Evolutionary conservation across 2,329 filamentous ascomycete genomes (phyloP).

Genomic region (Diaporthe citri): DNA sequence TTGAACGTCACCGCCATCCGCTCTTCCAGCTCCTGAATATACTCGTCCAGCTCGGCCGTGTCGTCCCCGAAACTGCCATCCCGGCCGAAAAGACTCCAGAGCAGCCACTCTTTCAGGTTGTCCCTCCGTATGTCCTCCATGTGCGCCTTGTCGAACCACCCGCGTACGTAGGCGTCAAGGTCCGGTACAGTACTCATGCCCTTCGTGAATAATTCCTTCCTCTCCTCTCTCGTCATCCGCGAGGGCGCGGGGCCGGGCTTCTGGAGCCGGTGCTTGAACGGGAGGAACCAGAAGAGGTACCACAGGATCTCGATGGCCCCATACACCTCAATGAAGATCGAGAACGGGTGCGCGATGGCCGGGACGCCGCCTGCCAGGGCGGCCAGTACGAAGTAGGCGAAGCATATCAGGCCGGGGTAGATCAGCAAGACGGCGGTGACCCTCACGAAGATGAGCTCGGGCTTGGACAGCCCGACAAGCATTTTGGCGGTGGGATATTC

Average conservation of each 20-base stretch:
- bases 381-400: slow-evolving; percentile 18
- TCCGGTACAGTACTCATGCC: slow-evolving; percentile 38
- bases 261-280: slow-evolving; percentile 40
- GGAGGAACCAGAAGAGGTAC: slow-evolving; percentile 42
- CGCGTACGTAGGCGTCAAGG: slow-evolving; percentile 38
- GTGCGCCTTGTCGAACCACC: slow-evolving; percentile 40
- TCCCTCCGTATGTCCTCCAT: slow-evolving; percentile 42
- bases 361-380: slow-evolving; percentile 39
- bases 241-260: slow-evolving; percentile 17
- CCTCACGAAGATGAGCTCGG: slow-evolving; percentile 9
- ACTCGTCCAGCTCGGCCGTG: slow-evolving; percentile 38
- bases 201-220: slow-evolving; percentile 36
- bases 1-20: slow-evolving; percentile 22
- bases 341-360: slow-evolving; percentile 44
- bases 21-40: slow-evolving; percentile 36
- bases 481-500: not conserved
- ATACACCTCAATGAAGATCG: slow-evolving; percentile 43
- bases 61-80: slow-evolving; percentile 26
- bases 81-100: slow-evolving; percentile 41
- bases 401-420: slow-evolving; percentile 1
- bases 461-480: slow-evolving; percentile 25
- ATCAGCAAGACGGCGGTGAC: not conserved
- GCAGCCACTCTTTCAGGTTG: slow-evolving; percentile 43
- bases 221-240: slow-evolving; percentile 35
- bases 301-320: slow-evolving; percentile 43